Conservation (phyloP, 768 basidiomycete genomes). For the Lactarius psammicola region DNA sequence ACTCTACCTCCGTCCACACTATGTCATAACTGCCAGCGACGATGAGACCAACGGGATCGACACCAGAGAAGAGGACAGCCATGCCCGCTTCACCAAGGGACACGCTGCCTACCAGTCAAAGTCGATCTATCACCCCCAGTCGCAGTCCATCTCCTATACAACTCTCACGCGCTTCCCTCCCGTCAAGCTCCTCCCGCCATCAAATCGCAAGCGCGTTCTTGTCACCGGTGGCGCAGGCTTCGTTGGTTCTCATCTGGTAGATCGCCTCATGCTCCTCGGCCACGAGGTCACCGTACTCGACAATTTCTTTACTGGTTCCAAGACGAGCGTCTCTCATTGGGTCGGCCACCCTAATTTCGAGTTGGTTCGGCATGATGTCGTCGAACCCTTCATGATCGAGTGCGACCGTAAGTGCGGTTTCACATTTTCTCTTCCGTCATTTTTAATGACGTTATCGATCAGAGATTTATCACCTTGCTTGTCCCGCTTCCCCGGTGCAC, state of each 20-base stretch:
- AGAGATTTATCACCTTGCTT: constrained; percentile 99
- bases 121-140: constrained; percentile 80
- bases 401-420: constrained; percentile 76
- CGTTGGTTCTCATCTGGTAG: constrained; percentile 96
- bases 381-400: constrained; percentile 98
- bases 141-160: constrained; percentile 85
- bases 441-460: neutral
- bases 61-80: constrained; percentile 42
- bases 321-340: constrained; percentile 96
- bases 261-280: constrained; percentile 95
- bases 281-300: constrained; percentile 97
- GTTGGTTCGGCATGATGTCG: constrained; percentile 94
- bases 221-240: constrained; percentile 99
- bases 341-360: constrained; percentile 99
- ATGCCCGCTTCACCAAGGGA: constrained; percentile 55
- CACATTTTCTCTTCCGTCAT: constrained; percentile 5
- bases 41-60: constrained; percentile 36
- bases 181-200: constrained; percentile 79
- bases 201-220: constrained; percentile 81
- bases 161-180: constrained; percentile 91
- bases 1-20: constrained; percentile 86
- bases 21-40: constrained; percentile 48
- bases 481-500: constrained; percentile 95
- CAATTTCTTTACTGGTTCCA: constrained; percentile 98
- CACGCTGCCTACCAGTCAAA: constrained; percentile 66